Evolutionary conservation across 164 flowering plant genomes (phyloP), one percentile per base, ranked within the genome.

Genomic region (Annona cherimola): DNA sequence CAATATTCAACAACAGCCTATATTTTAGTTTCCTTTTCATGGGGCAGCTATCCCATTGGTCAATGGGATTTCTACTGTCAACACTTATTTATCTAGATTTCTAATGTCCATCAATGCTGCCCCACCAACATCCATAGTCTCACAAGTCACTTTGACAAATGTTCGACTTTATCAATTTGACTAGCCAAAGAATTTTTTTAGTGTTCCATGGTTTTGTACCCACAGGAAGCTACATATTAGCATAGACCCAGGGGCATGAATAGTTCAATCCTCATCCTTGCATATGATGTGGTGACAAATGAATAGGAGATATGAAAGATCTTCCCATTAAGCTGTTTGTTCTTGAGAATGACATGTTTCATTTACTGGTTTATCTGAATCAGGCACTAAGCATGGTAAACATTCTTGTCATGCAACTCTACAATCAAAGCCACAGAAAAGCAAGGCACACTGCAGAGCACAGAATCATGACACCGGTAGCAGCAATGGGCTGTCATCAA

Each of bases 321-420:
- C 18, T 50, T 50, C 14, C 57, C 14, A 16, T 50, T 50, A 50
- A 16, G 57, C 14, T 50, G 14, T 9, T 11, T 50, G 9, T 11
- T 16, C 14, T 50, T 50, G 3, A 11, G 9, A 50, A 50, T 50
- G 9, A 8, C 14, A 0, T 50, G 14, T 50, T 11, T 50, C 57
- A 50, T 9, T 50, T 11, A 50, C 57, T 50, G 57, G 14, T 16
- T 50, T 50, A 50, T 50, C 11, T 11, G 57, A 40, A 60, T 62
- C 63, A 79, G 83, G 75, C 54, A 42, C 43, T 8, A 78, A 78
- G 69, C 41, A 57, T 61, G 69, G 66, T 45, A 78, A 69, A 59
- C 63, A 68, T 67, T 68, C 66, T 60, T 65, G 65, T 46, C 64
- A 73, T 20, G 42, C 69, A 68, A 72, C 7, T 66, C 68, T 73